These are phyloP conservation scores for Aspergillus sp. DNA, from an alignment of 2,329 filamentous ascomycete genomes.

Conservation along the genomic window DNA sequence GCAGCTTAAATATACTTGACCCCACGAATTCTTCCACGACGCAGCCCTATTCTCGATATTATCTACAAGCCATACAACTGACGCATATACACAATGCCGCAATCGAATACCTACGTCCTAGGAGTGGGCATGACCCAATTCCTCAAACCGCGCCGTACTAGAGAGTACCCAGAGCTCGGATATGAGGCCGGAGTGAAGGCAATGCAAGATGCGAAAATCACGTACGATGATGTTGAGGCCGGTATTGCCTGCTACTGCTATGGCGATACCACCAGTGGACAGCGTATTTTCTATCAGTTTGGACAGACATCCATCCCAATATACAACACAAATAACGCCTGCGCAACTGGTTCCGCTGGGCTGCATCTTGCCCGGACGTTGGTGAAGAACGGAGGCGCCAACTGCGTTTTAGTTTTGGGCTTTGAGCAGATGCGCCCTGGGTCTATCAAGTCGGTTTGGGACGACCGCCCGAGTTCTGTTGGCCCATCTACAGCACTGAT, in stretches of 20 bases:
- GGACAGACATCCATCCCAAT: constrained; percentile 96
- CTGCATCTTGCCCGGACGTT: constrained; percentile 79
- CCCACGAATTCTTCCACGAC: background rate
- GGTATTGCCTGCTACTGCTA: constrained; percentile 97
- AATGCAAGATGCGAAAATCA: constrained; percentile 74
- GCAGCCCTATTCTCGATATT: no score
- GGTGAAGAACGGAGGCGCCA: constrained; percentile 75
- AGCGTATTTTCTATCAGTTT: constrained; percentile 98
- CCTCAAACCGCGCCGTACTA: constrained; percentile 91
- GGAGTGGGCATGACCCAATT: constrained; percentile 99
- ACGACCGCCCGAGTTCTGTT: constrained; percentile 79
- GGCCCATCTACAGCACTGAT: constrained; percentile 75
- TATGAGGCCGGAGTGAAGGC: constrained; percentile 91
- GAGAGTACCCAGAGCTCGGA: constrained; percentile 91
- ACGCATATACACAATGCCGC: background rate
- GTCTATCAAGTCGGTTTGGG: constrained; percentile 78
- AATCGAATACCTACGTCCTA: constrained; percentile 71
- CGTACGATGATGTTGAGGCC: constrained; percentile 93
- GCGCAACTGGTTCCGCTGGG: constrained; percentile 88
- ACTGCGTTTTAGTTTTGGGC: constrained; percentile 87
- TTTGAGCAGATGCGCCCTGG: constrained; percentile 99
- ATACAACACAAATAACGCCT: constrained; percentile 99
- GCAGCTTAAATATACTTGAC: background rate
- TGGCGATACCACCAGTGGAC: constrained; percentile 89
- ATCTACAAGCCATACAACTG: no score